Conservation (phyloP, 1,284 basidiomycete genomes). For the Puccinia horiana region DNA sequence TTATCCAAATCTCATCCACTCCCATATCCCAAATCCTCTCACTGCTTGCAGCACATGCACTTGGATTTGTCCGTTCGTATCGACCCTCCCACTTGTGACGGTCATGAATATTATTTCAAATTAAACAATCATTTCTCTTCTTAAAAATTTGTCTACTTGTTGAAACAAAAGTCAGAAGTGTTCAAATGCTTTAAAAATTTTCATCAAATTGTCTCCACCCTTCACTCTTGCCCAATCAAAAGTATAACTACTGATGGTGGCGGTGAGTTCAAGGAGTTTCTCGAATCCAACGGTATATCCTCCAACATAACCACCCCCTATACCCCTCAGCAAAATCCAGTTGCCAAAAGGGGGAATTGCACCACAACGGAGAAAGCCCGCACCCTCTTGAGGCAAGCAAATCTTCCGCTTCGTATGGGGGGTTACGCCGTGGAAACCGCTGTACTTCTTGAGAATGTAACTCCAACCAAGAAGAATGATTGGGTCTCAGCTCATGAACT, state of each 20-base stretch:
- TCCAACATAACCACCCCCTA: not conserved
- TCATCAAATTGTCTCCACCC: constrained; percentile 50
- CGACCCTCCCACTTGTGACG: not conserved
- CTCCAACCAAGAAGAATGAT: not conserved
- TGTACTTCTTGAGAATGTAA: too few relatives aligned
- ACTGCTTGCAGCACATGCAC: not conserved
- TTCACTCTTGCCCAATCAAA: constrained; percentile 56
- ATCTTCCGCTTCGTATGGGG: not conserved
- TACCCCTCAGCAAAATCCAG: not conserved
- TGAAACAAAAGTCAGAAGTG: constrained; percentile 23
- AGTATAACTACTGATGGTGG: constrained; percentile 58
- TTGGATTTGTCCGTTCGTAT: not conserved
- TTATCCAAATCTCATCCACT: constrained; percentile 21
- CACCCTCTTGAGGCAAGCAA: not conserved
- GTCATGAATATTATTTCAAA: not conserved
- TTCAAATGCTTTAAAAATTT: constrained; percentile 4
- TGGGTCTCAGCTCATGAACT: not conserved
- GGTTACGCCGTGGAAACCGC: not conserved
- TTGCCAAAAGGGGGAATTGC: not conserved
- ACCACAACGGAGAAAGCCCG: constrained; percentile 14
- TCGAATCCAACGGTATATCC: constrained; percentile 46
- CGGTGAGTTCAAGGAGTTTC: constrained; percentile 55
- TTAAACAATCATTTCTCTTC: not conserved
- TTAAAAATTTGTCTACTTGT: too few relatives aligned
- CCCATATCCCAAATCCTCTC: not conserved